Conservation (phyloP, 495 filamentous ascomycete genomes). For the Lasiosphaeris hirsuta region DNA sequence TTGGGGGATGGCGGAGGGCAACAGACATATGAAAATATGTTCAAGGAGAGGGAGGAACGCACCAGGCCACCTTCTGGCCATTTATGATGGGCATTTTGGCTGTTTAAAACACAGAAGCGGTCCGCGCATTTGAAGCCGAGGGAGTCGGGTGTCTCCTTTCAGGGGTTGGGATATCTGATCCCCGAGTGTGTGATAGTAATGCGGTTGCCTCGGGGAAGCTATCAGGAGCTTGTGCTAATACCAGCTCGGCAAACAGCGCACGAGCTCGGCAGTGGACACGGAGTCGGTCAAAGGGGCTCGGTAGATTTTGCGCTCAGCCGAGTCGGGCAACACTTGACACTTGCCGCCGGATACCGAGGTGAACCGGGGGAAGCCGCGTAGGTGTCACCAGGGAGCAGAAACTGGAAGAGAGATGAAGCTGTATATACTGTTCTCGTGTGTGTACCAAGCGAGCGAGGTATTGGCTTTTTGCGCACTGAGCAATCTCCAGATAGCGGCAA, state of each 20-base stretch:
- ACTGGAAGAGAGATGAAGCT: too few species aligned
- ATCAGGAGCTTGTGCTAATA: background rate
- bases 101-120: background rate
- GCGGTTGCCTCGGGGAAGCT: background rate
- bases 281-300: background rate
- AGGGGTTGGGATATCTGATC: background rate
- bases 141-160: background rate
- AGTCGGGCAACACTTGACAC: too few species aligned
- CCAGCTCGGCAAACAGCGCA: background rate
- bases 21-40: background rate
- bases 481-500: too few species aligned
- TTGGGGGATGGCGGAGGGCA: conserved; percentile 10
- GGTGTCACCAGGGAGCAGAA: too few species aligned
- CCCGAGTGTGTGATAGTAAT: background rate
- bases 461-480: too few species aligned
- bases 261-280: background rate
- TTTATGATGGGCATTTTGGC: conserved; percentile 53
- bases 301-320: background rate
- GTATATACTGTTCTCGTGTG: too few species aligned
- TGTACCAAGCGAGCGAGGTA: too few species aligned
- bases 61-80: conserved; percentile 60
- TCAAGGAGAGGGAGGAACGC: conserved; percentile 24
- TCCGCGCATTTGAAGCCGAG: conserved; percentile 6
- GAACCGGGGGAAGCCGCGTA: too few species aligned
- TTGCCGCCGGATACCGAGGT: too few species aligned